phyloP scores from a whole-genome alignment of 345 rosid species.

The Tarenaya hassleriana region DNA sequence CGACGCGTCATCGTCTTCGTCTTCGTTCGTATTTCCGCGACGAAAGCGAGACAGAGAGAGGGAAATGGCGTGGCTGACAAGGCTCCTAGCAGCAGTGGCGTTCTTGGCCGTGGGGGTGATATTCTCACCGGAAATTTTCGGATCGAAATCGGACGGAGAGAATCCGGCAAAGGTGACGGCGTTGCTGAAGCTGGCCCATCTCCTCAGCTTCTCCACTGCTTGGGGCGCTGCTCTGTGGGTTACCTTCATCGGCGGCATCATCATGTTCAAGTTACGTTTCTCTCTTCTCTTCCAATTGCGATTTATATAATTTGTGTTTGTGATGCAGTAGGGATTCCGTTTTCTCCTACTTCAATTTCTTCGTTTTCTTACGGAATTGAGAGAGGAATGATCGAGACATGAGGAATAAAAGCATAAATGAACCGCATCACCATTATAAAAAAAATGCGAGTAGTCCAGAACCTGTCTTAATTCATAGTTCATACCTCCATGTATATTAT shows the following conservation, averaged over 20 bases:
- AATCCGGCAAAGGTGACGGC: slow-evolving; percentile 38
- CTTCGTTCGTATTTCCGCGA: not conserved
- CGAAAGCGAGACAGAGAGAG: slow-evolving; percentile 2
- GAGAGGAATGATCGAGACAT: not conserved
- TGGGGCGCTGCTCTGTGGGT: slow-evolving; percentile 97
- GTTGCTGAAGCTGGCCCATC: slow-evolving; percentile 72
- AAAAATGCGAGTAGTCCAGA: too few species aligned
- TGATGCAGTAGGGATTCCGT: not conserved
- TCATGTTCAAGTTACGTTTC: slow-evolving; percentile 79
- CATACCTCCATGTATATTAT: too few species aligned
- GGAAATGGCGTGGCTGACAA: slow-evolving; percentile 75
- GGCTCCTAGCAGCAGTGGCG: slow-evolving; percentile 63
- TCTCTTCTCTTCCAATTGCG: not conserved
- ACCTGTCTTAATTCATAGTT: too few species aligned
- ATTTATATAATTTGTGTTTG: too few species aligned
- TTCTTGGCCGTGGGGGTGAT: slow-evolving; percentile 72
- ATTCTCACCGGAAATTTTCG: slow-evolving; percentile 85
- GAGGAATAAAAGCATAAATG: too few species aligned
- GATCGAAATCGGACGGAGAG: slow-evolving; percentile 49
- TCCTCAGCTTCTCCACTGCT: slow-evolving; percentile 86
- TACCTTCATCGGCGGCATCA: slow-evolving; percentile 97
- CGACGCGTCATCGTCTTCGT: not conserved
- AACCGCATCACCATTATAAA: too few species aligned
- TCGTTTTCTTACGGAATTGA: slow-evolving; percentile 1
- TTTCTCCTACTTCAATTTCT: not conserved